Evolutionary conservation across 257 asterid genomes (phyloP).

Genomic region (Verbena officinalis): DNA sequence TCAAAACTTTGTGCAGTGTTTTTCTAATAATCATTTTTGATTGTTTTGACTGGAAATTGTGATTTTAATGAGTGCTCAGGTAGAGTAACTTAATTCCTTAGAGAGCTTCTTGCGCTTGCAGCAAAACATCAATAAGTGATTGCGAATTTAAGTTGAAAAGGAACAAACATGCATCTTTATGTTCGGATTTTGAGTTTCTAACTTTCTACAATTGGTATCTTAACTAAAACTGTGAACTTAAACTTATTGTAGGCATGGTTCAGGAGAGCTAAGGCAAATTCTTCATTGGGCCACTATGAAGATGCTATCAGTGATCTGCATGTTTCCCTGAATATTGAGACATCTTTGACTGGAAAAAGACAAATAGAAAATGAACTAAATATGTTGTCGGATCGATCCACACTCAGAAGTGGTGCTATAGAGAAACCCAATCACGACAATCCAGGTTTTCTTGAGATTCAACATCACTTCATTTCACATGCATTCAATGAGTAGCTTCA

Average conservation of each 20-base stretch:
- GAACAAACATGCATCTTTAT: not conserved
- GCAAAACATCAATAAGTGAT: conserved; percentile 10
- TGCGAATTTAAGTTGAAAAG: not conserved
- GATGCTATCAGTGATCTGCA: conserved; percentile 71
- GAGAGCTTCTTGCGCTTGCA: conserved; percentile 24
- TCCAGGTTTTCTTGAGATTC: conserved; percentile 45
- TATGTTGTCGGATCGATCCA: conserved; percentile 39
- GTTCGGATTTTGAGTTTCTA: not conserved
- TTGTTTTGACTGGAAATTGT: conserved; percentile 22
- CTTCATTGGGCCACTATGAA: conserved; percentile 63
- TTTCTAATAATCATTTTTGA: conserved; percentile 14
- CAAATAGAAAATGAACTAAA: conserved; percentile 70
- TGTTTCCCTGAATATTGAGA: conserved; percentile 64
- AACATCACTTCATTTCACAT: conserved; percentile 24
- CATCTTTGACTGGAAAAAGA: conserved; percentile 68
- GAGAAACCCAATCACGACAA: conserved; percentile 40
- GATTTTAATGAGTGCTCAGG: not conserved
- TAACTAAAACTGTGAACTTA: conserved; percentile 26
- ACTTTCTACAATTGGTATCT: not conserved
- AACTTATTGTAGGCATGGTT: conserved; percentile 76
- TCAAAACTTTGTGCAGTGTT: not conserved
- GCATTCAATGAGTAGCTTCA: conserved; percentile 10
- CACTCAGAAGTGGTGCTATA: conserved; percentile 32
- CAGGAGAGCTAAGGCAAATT: conserved; percentile 85
- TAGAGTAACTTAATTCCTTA: not conserved